Base-by-base conservation (phyloP, 1,139 yeast species). In the Yamadazyma dushanensis region DNA sequence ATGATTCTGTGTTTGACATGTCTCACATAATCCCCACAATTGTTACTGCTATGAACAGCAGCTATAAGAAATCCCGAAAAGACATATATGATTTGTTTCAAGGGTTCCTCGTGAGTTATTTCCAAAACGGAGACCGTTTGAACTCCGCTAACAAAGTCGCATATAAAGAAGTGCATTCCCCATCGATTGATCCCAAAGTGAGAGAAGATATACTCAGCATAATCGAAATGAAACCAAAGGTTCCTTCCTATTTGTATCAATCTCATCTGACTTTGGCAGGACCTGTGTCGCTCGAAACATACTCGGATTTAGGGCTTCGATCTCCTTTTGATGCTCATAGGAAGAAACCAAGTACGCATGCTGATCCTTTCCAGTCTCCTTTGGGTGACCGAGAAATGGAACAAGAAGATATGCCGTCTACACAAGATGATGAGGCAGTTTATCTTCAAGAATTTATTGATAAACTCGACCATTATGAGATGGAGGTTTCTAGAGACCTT, bases 171-270 rank as follows among this genome's bases (percentile, higher is more conserved):
- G 32, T 31, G 5, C 38, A 34, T 20, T 21, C 31, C 11, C n/a
- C 24, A 5, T 8, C n/a, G 5, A 29, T 36, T 3, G 31, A 31
- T 26, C 29, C 19, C 5, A n/a, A 14, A 9, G 32, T 39, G 21
- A 36, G 38, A 36, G 36, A 36, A 8, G 29, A 22, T n/a, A 21
- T 39, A 10, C 32, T 39, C 22, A 36, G 22, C 11, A 34, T 37
- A 7, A 39, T 39, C n/a, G 38, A 31, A 13, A 17, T 25, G 11
- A 23, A 24, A 9, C 34, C 34, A 14, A 15, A 7, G 18, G 18
- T 25, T 3, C 18, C 27, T 25, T 25, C 27, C 7, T 6, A 15
- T 14, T 15, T 15, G 10, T 25, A 25, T 11, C 27, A 25, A 25
- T 14, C 9, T 11, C 27, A 25, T 9, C 27, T 15, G 18, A 15